Base-by-base conservation (phyloP, 2,329 filamentous ascomycete species). In the Calonectria hawksworthii region DNA sequence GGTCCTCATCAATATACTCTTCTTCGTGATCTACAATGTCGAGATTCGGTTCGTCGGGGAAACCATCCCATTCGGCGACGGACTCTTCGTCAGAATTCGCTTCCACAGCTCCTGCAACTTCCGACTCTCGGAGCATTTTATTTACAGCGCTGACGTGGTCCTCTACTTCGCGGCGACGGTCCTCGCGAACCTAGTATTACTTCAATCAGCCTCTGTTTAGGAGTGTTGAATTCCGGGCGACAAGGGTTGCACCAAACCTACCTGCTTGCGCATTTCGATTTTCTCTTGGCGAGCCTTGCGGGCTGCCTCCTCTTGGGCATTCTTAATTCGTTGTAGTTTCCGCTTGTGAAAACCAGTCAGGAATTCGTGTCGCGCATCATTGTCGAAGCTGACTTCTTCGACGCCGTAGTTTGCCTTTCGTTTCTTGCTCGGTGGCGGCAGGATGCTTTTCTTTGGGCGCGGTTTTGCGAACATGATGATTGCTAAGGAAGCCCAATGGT, bases 321-420 rank as follows among this genome's bases (percentile, higher is more conserved):
- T 89, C 87, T 98, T 98, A 78, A 93, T 92, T 47, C 97, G 91
- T 84, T 95, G 94, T 68, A 94, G 87, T 85, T 98, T 99, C 85
- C 97, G 94, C 89, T 99, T 99, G 88, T 96, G 96, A 86, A 99
- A 99, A 3, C 97, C 97, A 0, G 96, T 98, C 73, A 99, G 89
- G 83, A 95, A 99, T 82, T 99, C 96, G 77, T 94, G 88, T 77
- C 97, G 93, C 59, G 94, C 94, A 75, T 90, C 89, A 75, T 90
- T 87, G 86, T 99, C 96, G 86, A 99, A 99, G 68, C 88, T 92
- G 84, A 99, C 94, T 84, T 98, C 95, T 82, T 96, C 95, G 74
- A 95, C 88, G 50, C 88, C 86, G 59, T 88, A 87, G 18, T 89
- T 83, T 75, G 85, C 84, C 84, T 94, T 95, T 77, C 94, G 89